These are phyloP conservation scores for Rhododendron ovatum DNA, from an alignment of 148 eudicot species.

Conservation along the genomic window DNA sequence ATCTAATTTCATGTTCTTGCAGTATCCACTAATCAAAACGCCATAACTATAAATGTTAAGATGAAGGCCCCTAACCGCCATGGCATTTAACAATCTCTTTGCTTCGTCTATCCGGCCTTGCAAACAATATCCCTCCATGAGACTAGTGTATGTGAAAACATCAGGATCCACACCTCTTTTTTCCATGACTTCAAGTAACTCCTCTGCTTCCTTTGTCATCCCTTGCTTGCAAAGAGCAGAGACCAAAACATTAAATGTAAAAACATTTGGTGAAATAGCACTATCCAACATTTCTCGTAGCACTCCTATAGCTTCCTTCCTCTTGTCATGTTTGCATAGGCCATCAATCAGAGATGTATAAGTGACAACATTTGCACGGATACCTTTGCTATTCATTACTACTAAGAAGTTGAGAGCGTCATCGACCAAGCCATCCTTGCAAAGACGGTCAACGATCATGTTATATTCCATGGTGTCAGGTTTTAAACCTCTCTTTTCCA, in stretches of 20 bases:
- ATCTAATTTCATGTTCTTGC: too few species aligned
- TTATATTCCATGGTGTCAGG: neutral
- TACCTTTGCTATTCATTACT: neutral
- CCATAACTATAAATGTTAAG: neutral
- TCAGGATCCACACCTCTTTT: neutral
- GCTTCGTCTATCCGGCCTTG: conserved; percentile 5
- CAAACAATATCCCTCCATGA: conserved; percentile 13
- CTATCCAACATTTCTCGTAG: conserved; percentile 5
- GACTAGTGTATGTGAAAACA: conserved; percentile 2
- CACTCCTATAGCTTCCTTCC: neutral
- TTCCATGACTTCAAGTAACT: neutral
- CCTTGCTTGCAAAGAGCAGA: neutral
- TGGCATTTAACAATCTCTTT: neutral
- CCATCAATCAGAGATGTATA: conserved; percentile 9
- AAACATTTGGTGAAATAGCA: neutral
- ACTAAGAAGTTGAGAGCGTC: neutral
- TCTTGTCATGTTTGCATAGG: neutral
- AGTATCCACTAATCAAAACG: too few species aligned
- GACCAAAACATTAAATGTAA: conserved; percentile 1
- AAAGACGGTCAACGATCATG: neutral
- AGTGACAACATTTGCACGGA: neutral
- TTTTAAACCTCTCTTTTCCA: neutral
- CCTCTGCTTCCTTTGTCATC: conserved; percentile 3
- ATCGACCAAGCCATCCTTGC: conserved; percentile 1
- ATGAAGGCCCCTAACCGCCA: neutral